Percentiles rank a stretch among this genome's conserved stretches.
Conservation (phyloP, 2,329 filamentous ascomycete genomes). For the Shiraia sp. region DNA sequence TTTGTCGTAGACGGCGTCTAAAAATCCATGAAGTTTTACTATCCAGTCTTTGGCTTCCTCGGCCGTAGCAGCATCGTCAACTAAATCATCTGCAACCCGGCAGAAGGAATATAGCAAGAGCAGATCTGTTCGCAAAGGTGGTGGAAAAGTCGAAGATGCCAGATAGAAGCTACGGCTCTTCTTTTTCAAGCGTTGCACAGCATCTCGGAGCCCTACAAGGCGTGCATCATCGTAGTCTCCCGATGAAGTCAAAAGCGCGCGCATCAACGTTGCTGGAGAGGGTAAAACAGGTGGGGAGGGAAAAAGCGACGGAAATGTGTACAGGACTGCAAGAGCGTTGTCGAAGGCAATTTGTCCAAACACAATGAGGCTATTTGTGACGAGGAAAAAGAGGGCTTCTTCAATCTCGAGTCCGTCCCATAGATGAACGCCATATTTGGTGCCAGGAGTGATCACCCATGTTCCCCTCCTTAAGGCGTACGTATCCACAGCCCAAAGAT, state of each 20-base stretch:
- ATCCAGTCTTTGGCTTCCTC: conserved; percentile 63
- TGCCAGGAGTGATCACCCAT: conserved; percentile 70
- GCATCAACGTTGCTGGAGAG: conserved; percentile 55
- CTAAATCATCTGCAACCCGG: conserved; percentile 71
- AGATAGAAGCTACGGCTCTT: conserved; percentile 78
- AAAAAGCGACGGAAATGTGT: conserved; percentile 65
- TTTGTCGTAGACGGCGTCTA: conserved; percentile 57
- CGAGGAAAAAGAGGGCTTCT: conserved; percentile 74
- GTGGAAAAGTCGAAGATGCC: conserved; percentile 70
- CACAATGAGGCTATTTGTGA: conserved; percentile 71
- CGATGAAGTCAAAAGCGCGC: conserved; percentile 55
- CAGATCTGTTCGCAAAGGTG: conserved; percentile 68
- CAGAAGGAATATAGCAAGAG: conserved; percentile 75
- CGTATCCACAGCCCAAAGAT: conserved; percentile 74
- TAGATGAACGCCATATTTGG: conserved; percentile 66
- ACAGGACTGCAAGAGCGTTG: conserved; percentile 67
- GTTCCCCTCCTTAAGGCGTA: conserved; percentile 68
- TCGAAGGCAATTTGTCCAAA: conserved; percentile 72
- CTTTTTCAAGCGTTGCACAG: conserved; percentile 59
- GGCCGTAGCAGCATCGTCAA: conserved; percentile 64
- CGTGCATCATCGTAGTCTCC: conserved; percentile 61
- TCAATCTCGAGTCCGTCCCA: conserved; percentile 72
- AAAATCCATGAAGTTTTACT: conserved; percentile 59
- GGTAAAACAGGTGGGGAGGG: conserved; percentile 54
- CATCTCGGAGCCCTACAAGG: conserved; percentile 62